Evolutionary conservation across 192 early-diverging fungal species (phyloP), one percentile per base, ranked within the genome.

Genomic region (Mortierella hygrophila): DNA sequence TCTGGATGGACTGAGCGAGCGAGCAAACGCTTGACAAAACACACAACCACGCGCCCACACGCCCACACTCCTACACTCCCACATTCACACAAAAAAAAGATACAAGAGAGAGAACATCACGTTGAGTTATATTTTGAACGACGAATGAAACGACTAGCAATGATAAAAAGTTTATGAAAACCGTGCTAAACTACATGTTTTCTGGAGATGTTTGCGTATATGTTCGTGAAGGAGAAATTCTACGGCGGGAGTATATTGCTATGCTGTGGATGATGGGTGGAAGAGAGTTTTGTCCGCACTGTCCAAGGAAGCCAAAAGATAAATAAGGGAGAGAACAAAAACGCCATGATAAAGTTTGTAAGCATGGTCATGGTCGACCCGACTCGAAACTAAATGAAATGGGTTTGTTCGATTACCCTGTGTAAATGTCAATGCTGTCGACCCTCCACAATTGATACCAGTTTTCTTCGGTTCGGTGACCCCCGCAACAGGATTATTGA

Each of bases 91-190:
- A 11, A 65, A 65, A 26, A 32, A 26, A 26, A 0, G 60, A 13
- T 65, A 26, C 0, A 29, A 3, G 26, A 32, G 55, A 6, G 42
- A 44, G 42, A 44, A 13, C 60, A 26, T 26, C 15, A 32, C 26
- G 26, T 32, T 65, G 60, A 63, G 32, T 29, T 29, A 65, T 65
- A 32, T 32, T 10, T 52, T 26, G 13, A 32, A 32, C 60, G 60
- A 65, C 23, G 60, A 65, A 32, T 32, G 60, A 65, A 65, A 65
- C 29, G 60, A 65, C 29, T 65, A 65, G 60, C 60, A 42, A 71
- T 38, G 70, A 42, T 41, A 42, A 41, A 52, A 42, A 42, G 70
- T n/a, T 20, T 3, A 42, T 38, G 70, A 41, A 71, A 71, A 71
- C 41, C 1, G 35, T 8, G 26, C 35, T 71, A 35, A 71, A 71